A percentile compares a stretch with the other conserved stretches of the same genome.
These are phyloP conservation scores for Sporothrix pseudoabietina DNA, from an alignment of 2,329 filamentous ascomycete genomes.

Conservation along the genomic window DNA sequence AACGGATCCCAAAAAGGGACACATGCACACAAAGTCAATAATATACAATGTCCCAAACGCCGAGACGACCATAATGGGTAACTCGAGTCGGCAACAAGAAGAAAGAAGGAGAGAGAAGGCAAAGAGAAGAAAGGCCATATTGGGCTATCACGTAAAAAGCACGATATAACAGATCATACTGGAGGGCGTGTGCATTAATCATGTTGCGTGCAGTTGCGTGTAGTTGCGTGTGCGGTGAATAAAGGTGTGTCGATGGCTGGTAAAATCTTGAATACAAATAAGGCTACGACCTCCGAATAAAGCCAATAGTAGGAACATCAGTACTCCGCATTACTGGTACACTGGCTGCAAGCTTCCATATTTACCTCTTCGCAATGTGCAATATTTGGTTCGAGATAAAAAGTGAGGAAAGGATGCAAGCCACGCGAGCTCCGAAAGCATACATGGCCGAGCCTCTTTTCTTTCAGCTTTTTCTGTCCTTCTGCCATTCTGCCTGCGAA, in stretches of 20 bases:
- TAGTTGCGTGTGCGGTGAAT: not conserved
- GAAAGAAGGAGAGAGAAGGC: too few species aligned
- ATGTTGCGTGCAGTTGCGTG: not conserved
- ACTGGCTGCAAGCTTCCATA: not conserved
- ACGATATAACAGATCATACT: not conserved
- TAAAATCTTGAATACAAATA: not conserved
- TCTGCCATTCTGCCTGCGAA: not conserved
- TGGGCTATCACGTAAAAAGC: not conserved
- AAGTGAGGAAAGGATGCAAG: not conserved
- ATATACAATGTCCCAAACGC: not conserved
- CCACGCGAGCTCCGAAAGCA: not conserved
- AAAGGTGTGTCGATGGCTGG: not conserved
- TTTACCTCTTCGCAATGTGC: not conserved
- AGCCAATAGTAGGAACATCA: not conserved
- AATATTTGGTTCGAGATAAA: not conserved
- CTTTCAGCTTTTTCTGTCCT: too few species aligned
- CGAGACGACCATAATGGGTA: not conserved
- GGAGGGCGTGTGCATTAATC: constrained; percentile 9
- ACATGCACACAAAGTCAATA: not conserved
- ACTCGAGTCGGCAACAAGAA: constrained; percentile 9
- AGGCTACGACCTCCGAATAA: not conserved
- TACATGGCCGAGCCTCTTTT: not conserved
- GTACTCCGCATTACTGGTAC: not conserved
- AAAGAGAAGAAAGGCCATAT: too few species aligned
- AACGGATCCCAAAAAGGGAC: not conserved